Conservation (phyloP, 1,139 yeast genomes). For the Yamadazyma sp. region DNA sequence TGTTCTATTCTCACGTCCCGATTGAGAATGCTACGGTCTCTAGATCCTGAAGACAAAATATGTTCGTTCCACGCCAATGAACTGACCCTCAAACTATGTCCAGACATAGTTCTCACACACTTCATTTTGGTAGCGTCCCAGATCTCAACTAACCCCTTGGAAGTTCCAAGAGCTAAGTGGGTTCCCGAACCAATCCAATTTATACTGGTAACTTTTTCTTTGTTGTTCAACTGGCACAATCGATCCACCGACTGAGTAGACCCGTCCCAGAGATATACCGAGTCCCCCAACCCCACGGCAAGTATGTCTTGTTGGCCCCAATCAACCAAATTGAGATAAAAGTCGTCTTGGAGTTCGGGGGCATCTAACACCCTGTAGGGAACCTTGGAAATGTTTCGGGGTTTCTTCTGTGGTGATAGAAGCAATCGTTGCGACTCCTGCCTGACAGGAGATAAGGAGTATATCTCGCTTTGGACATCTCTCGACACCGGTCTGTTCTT, state of each 20-base stretch:
- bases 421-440: slow-evolving; percentile 81
- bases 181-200: slow-evolving; percentile 96
- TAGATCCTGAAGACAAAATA: slow-evolving; percentile 79
- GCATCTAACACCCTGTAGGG: slow-evolving; percentile 96
- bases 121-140: slow-evolving; percentile 92
- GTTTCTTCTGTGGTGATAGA: slow-evolving; percentile 78
- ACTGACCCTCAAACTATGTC: slow-evolving; percentile 83
- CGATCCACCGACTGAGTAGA: slow-evolving; percentile 80
- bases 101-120: slow-evolving; percentile 88
- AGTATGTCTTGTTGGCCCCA: slow-evolving; percentile 92
- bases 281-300: slow-evolving; percentile 87
- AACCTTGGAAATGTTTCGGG: slow-evolving; percentile 75
- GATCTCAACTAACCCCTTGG: slow-evolving; percentile 83
- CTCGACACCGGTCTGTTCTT: slow-evolving; percentile 60
- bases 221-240: slow-evolving; percentile 65
- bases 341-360: slow-evolving; percentile 92
- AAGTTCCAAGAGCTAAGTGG: slow-evolving; percentile 90
- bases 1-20: slow-evolving; percentile 89
- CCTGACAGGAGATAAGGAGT: slow-evolving; percentile 84
- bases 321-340: slow-evolving; percentile 85
- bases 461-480: slow-evolving; percentile 69
- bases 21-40: slow-evolving; percentile 82
- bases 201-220: slow-evolving; percentile 75
- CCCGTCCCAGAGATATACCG: slow-evolving; percentile 92
- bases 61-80: slow-evolving; percentile 95